Evolutionary conservation across 2,329 filamentous ascomycete species (phyloP).

Genomic region (Fusarium secorum): DNA sequence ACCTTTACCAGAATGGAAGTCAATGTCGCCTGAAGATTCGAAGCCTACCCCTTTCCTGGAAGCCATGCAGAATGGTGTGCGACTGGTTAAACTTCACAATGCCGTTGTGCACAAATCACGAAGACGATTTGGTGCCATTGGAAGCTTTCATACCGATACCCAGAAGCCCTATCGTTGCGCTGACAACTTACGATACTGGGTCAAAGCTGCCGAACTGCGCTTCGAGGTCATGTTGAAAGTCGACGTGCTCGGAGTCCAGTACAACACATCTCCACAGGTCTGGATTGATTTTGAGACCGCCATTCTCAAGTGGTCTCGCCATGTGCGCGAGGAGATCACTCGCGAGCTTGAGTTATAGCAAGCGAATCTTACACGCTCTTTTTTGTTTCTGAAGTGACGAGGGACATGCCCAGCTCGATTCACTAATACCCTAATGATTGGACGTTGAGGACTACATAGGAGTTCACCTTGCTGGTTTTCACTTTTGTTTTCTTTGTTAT

Average conservation of each 20-base stretch:
- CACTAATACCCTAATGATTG: conserved; percentile 37
- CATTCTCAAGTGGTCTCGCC: conserved; percentile 82
- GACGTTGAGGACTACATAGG: conserved; percentile 38
- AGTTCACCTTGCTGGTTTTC: conserved; percentile 35
- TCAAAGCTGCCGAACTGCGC: conserved; percentile 91
- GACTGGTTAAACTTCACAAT: conserved; percentile 89
- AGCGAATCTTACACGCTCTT: neutral
- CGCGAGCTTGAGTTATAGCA: conserved; percentile 64
- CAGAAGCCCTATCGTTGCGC: conserved; percentile 92
- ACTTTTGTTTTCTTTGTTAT: conserved; percentile 3
- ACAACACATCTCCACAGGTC: conserved; percentile 71
- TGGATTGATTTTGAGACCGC: conserved; percentile 88
- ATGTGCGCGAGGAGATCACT: conserved; percentile 83
- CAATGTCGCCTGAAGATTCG: conserved; percentile 50
- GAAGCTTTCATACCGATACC: conserved; percentile 88
- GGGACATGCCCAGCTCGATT: conserved; percentile 3
- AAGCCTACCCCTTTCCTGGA: conserved; percentile 77
- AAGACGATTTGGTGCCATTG: conserved; percentile 88
- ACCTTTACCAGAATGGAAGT: conserved; percentile 73
- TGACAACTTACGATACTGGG: conserved; percentile 95
- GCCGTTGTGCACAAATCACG: conserved; percentile 84
- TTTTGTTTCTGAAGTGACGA: neutral
- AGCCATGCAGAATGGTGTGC: conserved; percentile 78
- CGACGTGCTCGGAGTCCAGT: conserved; percentile 87
- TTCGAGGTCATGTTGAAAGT: conserved; percentile 88